Evolutionary conservation across 352 stramenopile genomes (phyloP), one percentile per base, ranked within the genome.

Genomic region (Pythium folliculosum): DNA sequence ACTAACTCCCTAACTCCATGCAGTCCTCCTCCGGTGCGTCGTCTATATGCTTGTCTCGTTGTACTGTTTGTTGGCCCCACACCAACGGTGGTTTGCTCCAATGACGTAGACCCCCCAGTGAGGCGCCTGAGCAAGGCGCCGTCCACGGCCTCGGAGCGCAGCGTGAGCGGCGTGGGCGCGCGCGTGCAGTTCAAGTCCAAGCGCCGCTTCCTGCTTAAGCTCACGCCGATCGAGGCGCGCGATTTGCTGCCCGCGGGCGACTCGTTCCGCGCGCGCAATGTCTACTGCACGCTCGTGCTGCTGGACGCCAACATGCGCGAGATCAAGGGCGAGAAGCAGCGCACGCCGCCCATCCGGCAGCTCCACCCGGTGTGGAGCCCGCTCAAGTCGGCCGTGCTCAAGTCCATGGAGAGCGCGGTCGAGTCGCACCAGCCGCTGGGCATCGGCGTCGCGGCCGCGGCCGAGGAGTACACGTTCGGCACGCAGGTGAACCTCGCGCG

Each of bases 241-340:
- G 85, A 93, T 40, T 63, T 95, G 63, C 68, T 93, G 30, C 86
- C 86, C 1, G 68, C 71, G 23, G 84, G 90, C 63, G 79, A 78
- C 19, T 77, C 77, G 27, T 73, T 21, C 25, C 65, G 86, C 40
- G 65, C 67, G 8, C 86, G 85, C 38, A 94, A 95, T 47, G 73
- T 87, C 9, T 95, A 87, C 76, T 95, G 88, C 57, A 95, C 88
- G 19, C 60, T 95, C 22, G 87, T 95, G 70, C 73, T 95, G 35
- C 62, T 95, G 58, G 87, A 95, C 72, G 84, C 80, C 32, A 81
- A 95, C 54, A 91, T 91, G 76, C 81, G 80, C 12, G 88, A 95
- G 69, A 94, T 95, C 66, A 91, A 91, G 63, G 88, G 88, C 54
- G 88, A 95, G 74, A 95, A 95, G 70, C 85, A 93, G 68, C 85